A percentile compares a stretch with the other conserved stretches of the same genome.
Conservation (phyloP, 1,284 basidiomycete species). For the Mycena sp. region DNA sequence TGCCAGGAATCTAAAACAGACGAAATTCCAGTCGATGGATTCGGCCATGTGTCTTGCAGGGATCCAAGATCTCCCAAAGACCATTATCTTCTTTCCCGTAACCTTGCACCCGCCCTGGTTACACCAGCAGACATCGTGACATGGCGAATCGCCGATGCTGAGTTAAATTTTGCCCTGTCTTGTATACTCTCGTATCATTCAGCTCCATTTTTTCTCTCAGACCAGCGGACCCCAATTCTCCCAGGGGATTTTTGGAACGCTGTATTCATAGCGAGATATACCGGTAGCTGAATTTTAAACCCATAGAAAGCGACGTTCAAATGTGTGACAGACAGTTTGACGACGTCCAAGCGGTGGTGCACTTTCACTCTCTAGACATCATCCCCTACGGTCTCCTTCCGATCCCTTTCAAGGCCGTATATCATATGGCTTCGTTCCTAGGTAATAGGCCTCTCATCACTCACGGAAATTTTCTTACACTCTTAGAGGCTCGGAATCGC, state of each 20-base stretch:
- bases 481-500: slow-evolving; percentile 9
- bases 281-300: background rate
- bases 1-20: background rate
- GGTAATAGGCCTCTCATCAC: background rate
- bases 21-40: slow-evolving; percentile 23
- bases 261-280: slow-evolving; percentile 33
- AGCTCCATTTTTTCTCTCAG: background rate
- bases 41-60: slow-evolving; percentile 30
- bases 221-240: slow-evolving; percentile 22
- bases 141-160: slow-evolving; percentile 26
- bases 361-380: slow-evolving; percentile 29
- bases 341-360: slow-evolving; percentile 26
- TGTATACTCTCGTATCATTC: too few species aligned
- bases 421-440: slow-evolving; percentile 30
- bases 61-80: slow-evolving; percentile 27
- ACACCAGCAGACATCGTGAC: slow-evolving; percentile 22
- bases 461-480: background rate
- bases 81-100: slow-evolving; percentile 29
- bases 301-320: background rate
- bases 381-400: slow-evolving; percentile 23
- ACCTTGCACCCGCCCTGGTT: slow-evolving; percentile 27
- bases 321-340: slow-evolving; percentile 16
- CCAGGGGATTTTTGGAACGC: slow-evolving; percentile 27
- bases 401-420: slow-evolving; percentile 26
- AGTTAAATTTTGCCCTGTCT: background rate